A percentile compares a stretch with the other conserved stretches of the same genome.
These are phyloP conservation scores for Trematosphaeria pertusa DNA, from an alignment of 2,329 filamentous ascomycete genomes.

Conservation along the genomic window DNA sequence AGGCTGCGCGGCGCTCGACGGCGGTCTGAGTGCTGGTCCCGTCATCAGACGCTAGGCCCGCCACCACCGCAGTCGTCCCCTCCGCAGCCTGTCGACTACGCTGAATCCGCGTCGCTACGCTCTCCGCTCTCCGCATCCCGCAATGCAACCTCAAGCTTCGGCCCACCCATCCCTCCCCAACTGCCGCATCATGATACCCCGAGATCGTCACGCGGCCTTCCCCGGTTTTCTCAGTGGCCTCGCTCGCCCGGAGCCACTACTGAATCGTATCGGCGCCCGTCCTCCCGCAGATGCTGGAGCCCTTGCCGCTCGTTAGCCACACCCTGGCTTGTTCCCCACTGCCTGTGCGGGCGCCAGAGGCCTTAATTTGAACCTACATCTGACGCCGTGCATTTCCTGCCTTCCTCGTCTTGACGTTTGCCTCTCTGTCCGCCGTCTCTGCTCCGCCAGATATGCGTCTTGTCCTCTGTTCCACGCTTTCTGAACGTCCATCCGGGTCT, in stretches of 20 bases:
- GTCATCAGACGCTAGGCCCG: neutral
- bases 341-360: slow-evolving; percentile 35
- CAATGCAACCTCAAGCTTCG: neutral
- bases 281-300: slow-evolving; percentile 40
- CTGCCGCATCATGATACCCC: slow-evolving; percentile 30
- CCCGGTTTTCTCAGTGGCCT: slow-evolving; percentile 7
- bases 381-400: slow-evolving; percentile 36
- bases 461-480: slow-evolving; percentile 26
- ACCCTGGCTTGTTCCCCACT: slow-evolving; percentile 23
- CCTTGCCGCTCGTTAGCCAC: slow-evolving; percentile 35
- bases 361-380: slow-evolving; percentile 50
- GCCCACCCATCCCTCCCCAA: slow-evolving; percentile 9
- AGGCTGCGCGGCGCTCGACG: slow-evolving; percentile 11
- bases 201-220: slow-evolving; percentile 41
- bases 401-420: slow-evolving; percentile 32
- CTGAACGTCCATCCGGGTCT: slow-evolving; percentile 42
- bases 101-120: no score
- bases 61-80: slow-evolving; percentile 3
- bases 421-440: slow-evolving; percentile 19
- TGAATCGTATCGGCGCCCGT: slow-evolving; percentile 40
- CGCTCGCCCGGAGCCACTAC: slow-evolving; percentile 9
- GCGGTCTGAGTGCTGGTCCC: no score
- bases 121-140: slow-evolving; percentile 5
- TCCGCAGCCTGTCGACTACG: no score
- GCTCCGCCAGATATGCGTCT: slow-evolving; percentile 43